These are phyloP conservation scores for Chaetoceros tenuissimus DNA, from an alignment of 108 stramenopile species.

Conservation along the genomic window DNA sequence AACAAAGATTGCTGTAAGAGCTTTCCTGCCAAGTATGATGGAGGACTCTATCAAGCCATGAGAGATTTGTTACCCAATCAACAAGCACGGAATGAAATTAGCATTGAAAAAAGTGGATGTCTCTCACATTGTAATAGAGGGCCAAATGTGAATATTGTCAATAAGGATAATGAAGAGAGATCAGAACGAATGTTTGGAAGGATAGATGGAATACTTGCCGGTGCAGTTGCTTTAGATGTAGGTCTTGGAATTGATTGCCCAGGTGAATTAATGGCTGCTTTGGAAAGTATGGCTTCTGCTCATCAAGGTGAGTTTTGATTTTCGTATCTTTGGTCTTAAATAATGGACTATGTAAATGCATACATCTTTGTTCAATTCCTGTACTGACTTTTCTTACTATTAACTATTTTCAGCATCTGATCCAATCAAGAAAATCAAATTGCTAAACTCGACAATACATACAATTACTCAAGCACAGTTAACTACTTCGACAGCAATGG, in stretches of 20 bases:
- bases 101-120: conserved; percentile 20
- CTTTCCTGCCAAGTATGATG: conserved; percentile 1
- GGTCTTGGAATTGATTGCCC: not conserved
- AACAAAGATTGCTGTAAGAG: conserved; percentile 25
- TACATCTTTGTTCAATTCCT: not conserved
- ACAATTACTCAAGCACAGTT: conserved; percentile 7
- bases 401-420: not conserved
- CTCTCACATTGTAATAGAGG: conserved; percentile 23
- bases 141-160: conserved; percentile 13
- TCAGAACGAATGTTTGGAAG: conserved; percentile 6
- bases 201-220: conserved; percentile 7
- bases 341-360: not conserved
- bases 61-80: conserved; percentile 5
- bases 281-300: conserved; percentile 16
- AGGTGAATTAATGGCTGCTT: conserved; percentile 13
- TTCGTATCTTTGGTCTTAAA: not conserved
- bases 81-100: not conserved
- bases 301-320: conserved; percentile 11
- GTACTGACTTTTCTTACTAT: conserved; percentile 2
- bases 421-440: conserved; percentile 9
- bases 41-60: conserved; percentile 6
- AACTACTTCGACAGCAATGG: conserved; percentile 8
- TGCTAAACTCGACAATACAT: conserved; percentile 17
- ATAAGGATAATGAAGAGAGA: not conserved
- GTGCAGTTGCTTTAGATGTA: conserved; percentile 11